Evolutionary conservation across 805 yeast species (phyloP), one percentile per base, ranked within the genome.

Genomic region (Kuraishia capsulata): DNA sequence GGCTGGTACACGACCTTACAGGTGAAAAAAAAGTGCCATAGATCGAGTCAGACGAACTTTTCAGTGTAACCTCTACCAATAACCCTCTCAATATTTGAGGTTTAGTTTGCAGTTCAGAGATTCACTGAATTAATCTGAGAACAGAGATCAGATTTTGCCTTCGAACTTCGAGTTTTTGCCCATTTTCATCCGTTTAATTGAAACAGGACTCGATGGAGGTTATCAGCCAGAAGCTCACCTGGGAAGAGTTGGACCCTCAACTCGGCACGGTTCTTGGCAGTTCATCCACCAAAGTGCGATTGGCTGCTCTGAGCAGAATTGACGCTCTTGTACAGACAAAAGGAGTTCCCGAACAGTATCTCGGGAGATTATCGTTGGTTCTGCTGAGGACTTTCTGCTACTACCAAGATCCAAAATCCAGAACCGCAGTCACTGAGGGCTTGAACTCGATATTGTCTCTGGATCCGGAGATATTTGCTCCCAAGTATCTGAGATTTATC

Each of bases 361-460:
- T 62, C 30, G 48, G 52, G 17, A 49, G 51, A 35, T 49, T 64
- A 5, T 57, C 67, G 3, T 28, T 53, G 5, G 49, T 53, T 13
- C 52, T 78, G 35, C 57, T 78, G 44, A 63, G 62, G 35, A 69
- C 80, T 3, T 77, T 62, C 53, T 56, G 59, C 35, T 64, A 64
- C 47, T 52, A 42, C 43, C 71, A 64, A 44, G 84, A 79, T 50
- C 44, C 58, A 9, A 56, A 52, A 35, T 73, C 81, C 13, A 63
- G 78, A 38, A 51, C 53, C 31, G 56, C 61, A 34, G 71, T 74
- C 4, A 44, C 59, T 23, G 44, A 53, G 11, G 59, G 69, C 3
- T 65, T 79, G 38, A 52, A 54, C 8, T 47, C 50, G 16, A 56
- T 73, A 20, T 44, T 69, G 6, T 38, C 43, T 2, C 49, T 42